These are phyloP conservation scores for Fusarium annulatum DNA, from an alignment of 2,329 filamentous ascomycete species.

Conservation along the genomic window DNA sequence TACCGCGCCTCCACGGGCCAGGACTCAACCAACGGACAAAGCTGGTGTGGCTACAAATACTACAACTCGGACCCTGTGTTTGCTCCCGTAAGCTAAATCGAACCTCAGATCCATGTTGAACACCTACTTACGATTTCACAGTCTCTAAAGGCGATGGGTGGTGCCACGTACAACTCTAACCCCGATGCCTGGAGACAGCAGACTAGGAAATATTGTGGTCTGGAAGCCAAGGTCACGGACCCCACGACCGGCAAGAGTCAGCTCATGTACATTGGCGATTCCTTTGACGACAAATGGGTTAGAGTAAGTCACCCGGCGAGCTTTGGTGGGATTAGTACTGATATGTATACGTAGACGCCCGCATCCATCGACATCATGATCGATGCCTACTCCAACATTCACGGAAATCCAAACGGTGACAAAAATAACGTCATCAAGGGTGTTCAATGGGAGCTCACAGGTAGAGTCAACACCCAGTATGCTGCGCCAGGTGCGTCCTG, in stretches of 20 bases:
- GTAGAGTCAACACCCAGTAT: not conserved
- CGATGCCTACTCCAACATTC: not conserved
- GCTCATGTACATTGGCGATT: not conserved
- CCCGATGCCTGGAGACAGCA: not conserved
- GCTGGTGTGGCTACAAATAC: not conserved
- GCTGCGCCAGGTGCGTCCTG: not conserved
- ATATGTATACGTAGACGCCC: not conserved
- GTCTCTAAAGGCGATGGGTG: not conserved
- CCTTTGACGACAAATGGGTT: not conserved
- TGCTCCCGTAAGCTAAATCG: not conserved
- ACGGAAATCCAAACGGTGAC: not conserved
- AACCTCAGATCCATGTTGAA: accelerated
- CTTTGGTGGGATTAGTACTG: not conserved
- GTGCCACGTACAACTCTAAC: not conserved
- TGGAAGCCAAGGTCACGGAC: not conserved
- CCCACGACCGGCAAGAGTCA: not conserved
- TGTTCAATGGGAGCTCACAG: not conserved
- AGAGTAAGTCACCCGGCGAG: accelerated
- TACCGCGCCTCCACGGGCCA: not conserved
- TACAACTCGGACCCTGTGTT: not conserved
- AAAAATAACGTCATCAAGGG: not conserved
- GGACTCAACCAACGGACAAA: not conserved
- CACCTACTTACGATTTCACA: not conserved
- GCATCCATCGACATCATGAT: conserved; percentile 1
- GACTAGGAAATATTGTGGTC: not conserved